Base-by-base conservation (phyloP, 768 basidiomycete genomes). In the Lentinula raphanica region DNA sequence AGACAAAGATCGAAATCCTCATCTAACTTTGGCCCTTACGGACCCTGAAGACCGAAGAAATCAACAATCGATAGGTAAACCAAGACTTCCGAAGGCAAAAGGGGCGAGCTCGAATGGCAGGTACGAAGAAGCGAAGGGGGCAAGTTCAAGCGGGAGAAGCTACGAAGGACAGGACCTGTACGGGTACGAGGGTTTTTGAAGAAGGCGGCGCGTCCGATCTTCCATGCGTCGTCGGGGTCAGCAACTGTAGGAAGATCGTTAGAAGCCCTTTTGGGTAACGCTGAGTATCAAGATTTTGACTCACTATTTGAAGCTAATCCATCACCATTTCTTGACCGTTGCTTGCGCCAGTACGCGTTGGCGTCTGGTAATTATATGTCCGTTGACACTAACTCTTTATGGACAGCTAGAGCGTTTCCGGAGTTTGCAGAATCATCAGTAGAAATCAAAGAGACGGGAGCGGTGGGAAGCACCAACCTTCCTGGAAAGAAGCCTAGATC, bases 221-320 rank as follows among this genome's bases (percentile, higher is more conserved):
- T 39, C 36, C 53, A 39, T 54, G 35, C 49, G 19, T 46, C 49
- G 21, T 23, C 4, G 17, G 19, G 7, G 25, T 45, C n/a, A n/a
- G 11, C 44, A 8, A n/a, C 17, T 15, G 11, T 11, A 63, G 58
- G 54, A 51, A 63, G 62, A 54, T 63, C 60, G 0, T 27, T 63
- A 3, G 62, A 63, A 57, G 59, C 58, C 1, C n/a, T 63, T 1
- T 56, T 55, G 54, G 54, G 54, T 4, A 55, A 45, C 38, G 25
- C 7, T 42, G 54, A 42, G 54, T 55, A 6, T 44, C 44, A 38
- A 11, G 39, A 55, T n/a, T 44, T 42, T 21, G 54, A 55, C 44
- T 55, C 54, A 21, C 29, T 55, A 13, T 40, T 55, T 3, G 39
- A 38, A 13, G 5, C 29, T 28, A 42, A 27, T 44, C 54, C 54